A percentile compares a stretch with the other conserved stretches of the same genome.
phyloP scores from a whole-genome alignment of 129 eudicot genomes.

The Saposhnikovia divaricata region DNA sequence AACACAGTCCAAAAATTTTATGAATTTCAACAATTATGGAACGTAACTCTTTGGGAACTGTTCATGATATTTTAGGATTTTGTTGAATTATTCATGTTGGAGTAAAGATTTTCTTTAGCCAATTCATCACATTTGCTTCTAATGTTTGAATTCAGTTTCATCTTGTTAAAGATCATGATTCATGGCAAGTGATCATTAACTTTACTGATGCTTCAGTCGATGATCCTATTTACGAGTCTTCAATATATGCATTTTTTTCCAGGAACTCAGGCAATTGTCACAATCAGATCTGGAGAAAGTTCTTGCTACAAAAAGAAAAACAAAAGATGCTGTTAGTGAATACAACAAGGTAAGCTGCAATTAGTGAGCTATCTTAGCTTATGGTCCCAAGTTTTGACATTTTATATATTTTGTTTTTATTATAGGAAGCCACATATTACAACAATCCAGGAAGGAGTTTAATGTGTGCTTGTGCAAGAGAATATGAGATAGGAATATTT shows the following conservation, averaged over 20 bases:
- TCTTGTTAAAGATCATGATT: neutral
- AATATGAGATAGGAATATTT: neutral
- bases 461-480: neutral
- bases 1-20: no score
- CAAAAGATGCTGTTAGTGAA: constrained; percentile 69
- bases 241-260: neutral
- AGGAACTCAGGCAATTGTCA: constrained; percentile 70
- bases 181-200: neutral
- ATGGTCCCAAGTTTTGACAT: constrained; percentile 74
- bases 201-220: neutral
- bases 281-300: constrained; percentile 75
- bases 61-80: neutral
- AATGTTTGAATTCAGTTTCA: neutral
- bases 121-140: neutral
- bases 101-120: neutral
- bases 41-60: neutral
- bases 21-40: no score
- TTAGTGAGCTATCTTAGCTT: constrained; percentile 48
- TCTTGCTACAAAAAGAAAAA: constrained; percentile 39
- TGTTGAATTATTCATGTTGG: neutral
- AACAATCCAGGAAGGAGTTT: neutral
- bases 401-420: neutral
- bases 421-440: neutral
- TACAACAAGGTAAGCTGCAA: constrained; percentile 55
- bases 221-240: neutral